Conservation (phyloP, 1,139 yeast species). For the Geotrichum reessii region DNA sequence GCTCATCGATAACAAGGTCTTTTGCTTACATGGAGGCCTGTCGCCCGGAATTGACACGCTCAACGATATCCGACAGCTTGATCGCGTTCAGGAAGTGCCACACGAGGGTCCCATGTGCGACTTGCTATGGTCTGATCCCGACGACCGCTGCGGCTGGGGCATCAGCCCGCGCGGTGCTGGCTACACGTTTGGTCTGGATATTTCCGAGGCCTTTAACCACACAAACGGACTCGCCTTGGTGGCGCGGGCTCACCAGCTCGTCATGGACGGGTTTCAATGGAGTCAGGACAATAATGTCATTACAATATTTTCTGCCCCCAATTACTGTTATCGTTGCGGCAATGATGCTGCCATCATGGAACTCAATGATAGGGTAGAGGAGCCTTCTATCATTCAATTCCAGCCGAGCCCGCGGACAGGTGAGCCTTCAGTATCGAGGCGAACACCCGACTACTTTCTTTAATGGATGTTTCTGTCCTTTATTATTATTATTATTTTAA, state of each 20-base stretch:
- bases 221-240: constrained; percentile 76
- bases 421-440: constrained; percentile 91
- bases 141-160: constrained; percentile 95
- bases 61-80: constrained; percentile 81
- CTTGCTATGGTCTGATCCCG: constrained; percentile 95
- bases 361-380: constrained; percentile 60
- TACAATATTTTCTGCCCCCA: constrained; percentile 97
- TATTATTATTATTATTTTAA: neutral
- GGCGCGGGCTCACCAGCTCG: constrained; percentile 96
- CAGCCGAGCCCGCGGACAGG: constrained; percentile 96
- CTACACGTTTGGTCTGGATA: constrained; percentile 84
- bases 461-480: constrained; percentile 29
- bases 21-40: constrained; percentile 95
- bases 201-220: constrained; percentile 76
- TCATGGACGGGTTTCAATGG: constrained; percentile 92
- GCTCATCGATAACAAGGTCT: constrained; percentile 71
- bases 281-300: constrained; percentile 58
- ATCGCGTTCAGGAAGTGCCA: constrained; percentile 92
- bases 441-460: constrained; percentile 97
- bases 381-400: constrained; percentile 73
- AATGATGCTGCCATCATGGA: constrained; percentile 99
- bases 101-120: constrained; percentile 99
- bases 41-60: constrained; percentile 88
- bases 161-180: constrained; percentile 98
- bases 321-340: constrained; percentile 95